Evolutionary conservation across 1,284 basidiomycete genomes (phyloP).

Genomic region (Leccinum angustisporum): DNA sequence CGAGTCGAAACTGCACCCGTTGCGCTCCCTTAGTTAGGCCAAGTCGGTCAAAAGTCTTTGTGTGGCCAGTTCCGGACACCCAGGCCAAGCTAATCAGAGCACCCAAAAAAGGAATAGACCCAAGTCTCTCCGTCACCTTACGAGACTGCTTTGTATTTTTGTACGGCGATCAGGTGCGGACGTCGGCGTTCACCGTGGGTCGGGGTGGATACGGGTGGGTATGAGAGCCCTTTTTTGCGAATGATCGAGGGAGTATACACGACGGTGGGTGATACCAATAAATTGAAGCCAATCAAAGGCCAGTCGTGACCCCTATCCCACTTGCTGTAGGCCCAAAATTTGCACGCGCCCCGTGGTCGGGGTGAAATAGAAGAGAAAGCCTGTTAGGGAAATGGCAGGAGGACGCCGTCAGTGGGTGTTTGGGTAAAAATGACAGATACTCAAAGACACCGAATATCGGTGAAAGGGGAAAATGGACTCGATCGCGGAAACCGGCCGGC

Average conservation of each 20-base stretch:
- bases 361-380: neutral
- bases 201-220: neutral
- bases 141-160: neutral
- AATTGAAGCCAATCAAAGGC: neutral
- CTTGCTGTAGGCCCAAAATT: constrained; percentile 15
- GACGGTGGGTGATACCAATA: neutral
- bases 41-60: neutral
- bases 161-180: neutral
- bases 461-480: neutral
- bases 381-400: neutral
- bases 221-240: neutral
- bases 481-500: neutral
- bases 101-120: neutral
- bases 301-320: neutral
- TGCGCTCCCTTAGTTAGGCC: neutral
- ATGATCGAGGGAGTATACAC: neutral
- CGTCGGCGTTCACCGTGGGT: neutral
- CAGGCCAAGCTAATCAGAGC: neutral
- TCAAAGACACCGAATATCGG: neutral
- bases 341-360: neutral
- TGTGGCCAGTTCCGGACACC: neutral
- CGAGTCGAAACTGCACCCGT: neutral
- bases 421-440: neutral
- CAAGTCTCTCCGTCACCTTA: neutral
- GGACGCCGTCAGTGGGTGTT: neutral